Evolutionary conservation across 192 early-diverging fungal genomes (phyloP).

Genomic region (Backusella morwellensis): DNA sequence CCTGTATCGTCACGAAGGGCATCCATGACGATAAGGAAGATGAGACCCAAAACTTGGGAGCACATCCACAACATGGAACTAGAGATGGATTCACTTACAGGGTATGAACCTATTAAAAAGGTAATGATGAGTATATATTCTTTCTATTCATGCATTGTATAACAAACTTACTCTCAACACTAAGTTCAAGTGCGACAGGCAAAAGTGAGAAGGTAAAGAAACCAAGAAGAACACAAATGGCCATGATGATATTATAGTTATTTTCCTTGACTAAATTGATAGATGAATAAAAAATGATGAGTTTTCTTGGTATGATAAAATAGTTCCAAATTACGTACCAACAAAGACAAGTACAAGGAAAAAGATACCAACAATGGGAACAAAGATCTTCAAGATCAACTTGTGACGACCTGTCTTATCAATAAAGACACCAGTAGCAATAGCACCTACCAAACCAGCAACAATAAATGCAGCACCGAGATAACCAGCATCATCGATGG

Average conservation of each 20-base stretch:
- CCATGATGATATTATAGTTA: conserved; percentile 20
- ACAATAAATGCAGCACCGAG: conserved; percentile 55
- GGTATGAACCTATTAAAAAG: conserved; percentile 26
- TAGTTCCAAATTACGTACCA: conserved; percentile 14
- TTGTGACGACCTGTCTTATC: conserved; percentile 57
- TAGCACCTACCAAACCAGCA: conserved; percentile 55
- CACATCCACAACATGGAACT: conserved; percentile 32
- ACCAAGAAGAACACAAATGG: conserved; percentile 27
- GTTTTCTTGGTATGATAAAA: not conserved
- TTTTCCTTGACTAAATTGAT: conserved; percentile 38
- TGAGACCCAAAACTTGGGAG: conserved; percentile 27
- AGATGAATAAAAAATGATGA: not conserved
- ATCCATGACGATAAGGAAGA: conserved; percentile 28
- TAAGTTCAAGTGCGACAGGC: conserved; percentile 34
- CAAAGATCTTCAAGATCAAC: conserved; percentile 38
- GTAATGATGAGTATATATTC: not conserved
- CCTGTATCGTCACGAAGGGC: conserved; percentile 23
- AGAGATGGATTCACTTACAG: conserved; percentile 29
- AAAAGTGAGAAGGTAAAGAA: conserved; percentile 31
- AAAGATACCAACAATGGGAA: conserved; percentile 42
- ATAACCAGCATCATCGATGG: conserved; percentile 46
- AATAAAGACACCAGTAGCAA: conserved; percentile 44
- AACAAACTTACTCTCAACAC: conserved; percentile 34
- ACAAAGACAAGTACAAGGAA: conserved; percentile 48
- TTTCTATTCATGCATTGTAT: not conserved